Evolutionary conservation across 805 yeast genomes (phyloP).

Genomic region (Monosporozyma solicola): DNA sequence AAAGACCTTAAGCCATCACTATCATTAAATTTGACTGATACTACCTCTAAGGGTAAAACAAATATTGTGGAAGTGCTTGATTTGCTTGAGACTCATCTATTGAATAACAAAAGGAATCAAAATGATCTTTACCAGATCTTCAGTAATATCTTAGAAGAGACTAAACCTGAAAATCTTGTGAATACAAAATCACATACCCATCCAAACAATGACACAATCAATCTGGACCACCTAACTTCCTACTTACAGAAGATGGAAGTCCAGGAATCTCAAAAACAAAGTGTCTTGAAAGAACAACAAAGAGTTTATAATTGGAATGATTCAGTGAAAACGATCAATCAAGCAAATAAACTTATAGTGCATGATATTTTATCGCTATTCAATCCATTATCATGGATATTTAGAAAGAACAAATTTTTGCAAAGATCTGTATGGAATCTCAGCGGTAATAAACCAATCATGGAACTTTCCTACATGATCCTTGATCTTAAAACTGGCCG

Average conservation of each 20-base stretch:
- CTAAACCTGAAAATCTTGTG: slow-evolving; percentile 6
- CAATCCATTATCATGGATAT: background rate
- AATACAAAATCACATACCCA: slow-evolving; percentile 9
- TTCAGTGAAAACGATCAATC: background rate
- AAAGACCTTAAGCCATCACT: background rate
- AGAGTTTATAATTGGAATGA: slow-evolving; percentile 21
- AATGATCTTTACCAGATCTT: slow-evolving; percentile 9
- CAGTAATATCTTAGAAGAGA: slow-evolving; percentile 7
- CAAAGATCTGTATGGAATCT: background rate
- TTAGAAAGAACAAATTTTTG: background rate
- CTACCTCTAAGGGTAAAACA: background rate
- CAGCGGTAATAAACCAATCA: background rate
- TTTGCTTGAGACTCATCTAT: slow-evolving; percentile 1
- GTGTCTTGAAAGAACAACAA: slow-evolving; percentile 14
- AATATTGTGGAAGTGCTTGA: background rate
- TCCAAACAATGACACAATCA: background rate
- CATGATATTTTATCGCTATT: background rate
- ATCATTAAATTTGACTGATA: background rate
- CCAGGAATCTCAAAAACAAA: slow-evolving; percentile 14
- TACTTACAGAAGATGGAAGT: slow-evolving; percentile 17
- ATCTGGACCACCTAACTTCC: background rate
- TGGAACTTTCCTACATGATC: slow-evolving; percentile 4
- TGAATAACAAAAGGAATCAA: background rate
- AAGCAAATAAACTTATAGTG: background rate
- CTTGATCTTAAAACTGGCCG: slow-evolving; percentile 10